A percentile compares a stretch with the other conserved stretches of the same genome.
phyloP scores from a whole-genome alignment of 768 basidiomycete genomes.

The Phylloporus sp. region DNA sequence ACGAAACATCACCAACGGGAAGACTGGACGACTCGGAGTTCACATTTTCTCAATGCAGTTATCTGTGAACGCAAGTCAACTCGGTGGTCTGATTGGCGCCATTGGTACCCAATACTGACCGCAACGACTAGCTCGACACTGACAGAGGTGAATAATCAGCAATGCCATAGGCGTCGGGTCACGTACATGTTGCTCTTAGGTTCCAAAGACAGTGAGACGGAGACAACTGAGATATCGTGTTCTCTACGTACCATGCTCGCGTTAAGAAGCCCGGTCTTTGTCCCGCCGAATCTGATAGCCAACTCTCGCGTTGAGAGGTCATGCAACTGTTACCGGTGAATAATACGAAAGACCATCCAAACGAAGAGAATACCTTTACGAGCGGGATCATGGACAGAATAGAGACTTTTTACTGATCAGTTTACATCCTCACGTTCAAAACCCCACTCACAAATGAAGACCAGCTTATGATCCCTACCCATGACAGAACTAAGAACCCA shows the following conservation, averaged over 20 bases:
- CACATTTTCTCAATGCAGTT: conserved; percentile 75
- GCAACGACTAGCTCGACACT: conserved; percentile 68
- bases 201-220: conserved; percentile 7
- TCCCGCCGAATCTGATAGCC: conserved; percentile 68
- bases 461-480: conserved; percentile 45
- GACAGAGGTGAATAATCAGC: not conserved
- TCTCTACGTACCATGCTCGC: conserved; percentile 60
- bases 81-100: not conserved
- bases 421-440: not conserved
- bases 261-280: conserved; percentile 74
- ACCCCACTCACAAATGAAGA: conserved; percentile 53
- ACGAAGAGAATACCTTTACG: conserved; percentile 49
- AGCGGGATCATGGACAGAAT: conserved; percentile 71
- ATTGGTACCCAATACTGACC: conserved; percentile 37
- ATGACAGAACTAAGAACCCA: conserved; percentile 51
- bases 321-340: conserved; percentile 48
- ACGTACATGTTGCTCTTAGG: conserved; percentile 64
- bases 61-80: conserved; percentile 35
- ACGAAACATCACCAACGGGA: conserved; percentile 45
- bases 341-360: not conserved
- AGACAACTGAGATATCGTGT: not conserved
- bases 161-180: not conserved
- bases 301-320: conserved; percentile 73
- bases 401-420: conserved; percentile 41
- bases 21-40: conserved; percentile 77